Base-by-base conservation (phyloP, 179 eudicot genomes). In the Patellifolia procumbens region DNA sequence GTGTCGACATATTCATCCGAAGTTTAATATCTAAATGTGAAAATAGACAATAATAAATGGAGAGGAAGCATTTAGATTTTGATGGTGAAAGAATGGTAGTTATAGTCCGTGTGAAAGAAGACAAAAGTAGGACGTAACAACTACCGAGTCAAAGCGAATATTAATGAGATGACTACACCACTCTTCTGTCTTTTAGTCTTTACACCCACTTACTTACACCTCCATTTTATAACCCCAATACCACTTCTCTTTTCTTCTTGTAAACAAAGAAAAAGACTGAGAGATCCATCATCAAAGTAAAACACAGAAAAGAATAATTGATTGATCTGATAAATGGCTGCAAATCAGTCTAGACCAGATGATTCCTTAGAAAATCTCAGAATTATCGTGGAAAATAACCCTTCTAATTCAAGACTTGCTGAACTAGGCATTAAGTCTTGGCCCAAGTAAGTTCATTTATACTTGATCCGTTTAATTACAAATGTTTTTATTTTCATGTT, bases 401-500 rank as follows among this genome's bases (percentile, higher is more conserved):
- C 86, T 26, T 74, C 97, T 0, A 84, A 86, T 35, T 84, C 93
- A 24, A 87, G 87, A 73, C 83, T 91, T 16, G 77, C 91, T 58
- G 83, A 91, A 74, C 73, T 92, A 48, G 97, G 97, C 75, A 83
- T 92, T 86, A 91, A 84, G 48, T 91, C 91, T 77, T 92, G 97
- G 96, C 96, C 93, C 74, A 92, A 91, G 97, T 92, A 87, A 85
- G 84, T 79, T 48, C 60, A 5, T 34, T 16, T n/a, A n/a, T n/a
- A n/a, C 49, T 17, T 68, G 10, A 48, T 58, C 24, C 24, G n/a
- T 52, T 5, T 52, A 2, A 37, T 56, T 46, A 66, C 24, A 70
- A 5, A 24, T 13, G 5, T 61, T n/a, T 55, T 43, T 2, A 0
- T 46, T 4, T 29, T 26, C 52, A 56, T 32, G 22, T 72, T 8